Conservation (phyloP, 2,329 filamentous ascomycete genomes). For the Cordyceps fumosorosea region DNA sequence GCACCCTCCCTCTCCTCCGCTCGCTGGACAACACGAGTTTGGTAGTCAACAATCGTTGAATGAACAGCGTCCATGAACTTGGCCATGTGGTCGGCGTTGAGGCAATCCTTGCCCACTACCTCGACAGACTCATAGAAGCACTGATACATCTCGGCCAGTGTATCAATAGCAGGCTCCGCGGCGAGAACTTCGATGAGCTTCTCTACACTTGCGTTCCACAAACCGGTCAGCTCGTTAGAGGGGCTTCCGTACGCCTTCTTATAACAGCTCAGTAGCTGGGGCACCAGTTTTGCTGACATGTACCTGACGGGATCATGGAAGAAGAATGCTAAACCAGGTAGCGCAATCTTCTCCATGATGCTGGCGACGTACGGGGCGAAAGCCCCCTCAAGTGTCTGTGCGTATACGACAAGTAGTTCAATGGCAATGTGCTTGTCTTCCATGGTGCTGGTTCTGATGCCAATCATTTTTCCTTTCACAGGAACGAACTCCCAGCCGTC, state of each 20-base stretch:
- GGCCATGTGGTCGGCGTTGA: conserved; percentile 72
- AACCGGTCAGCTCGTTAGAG: conserved; percentile 69
- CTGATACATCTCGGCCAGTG: conserved; percentile 97
- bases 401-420: conserved; percentile 93
- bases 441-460: conserved; percentile 92
- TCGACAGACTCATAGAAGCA: conserved; percentile 99
- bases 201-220: conserved; percentile 81
- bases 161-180: conserved; percentile 92
- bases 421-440: conserved; percentile 99
- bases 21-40: conserved; percentile 74
- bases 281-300: conserved; percentile 89
- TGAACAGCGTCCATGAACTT: conserved; percentile 82
- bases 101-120: conserved; percentile 78
- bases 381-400: conserved; percentile 84
- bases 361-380: conserved; percentile 89
- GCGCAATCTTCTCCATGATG: conserved; percentile 93
- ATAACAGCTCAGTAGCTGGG: conserved; percentile 86
- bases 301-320: conserved; percentile 97
- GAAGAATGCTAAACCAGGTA: conserved; percentile 93
- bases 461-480: conserved; percentile 95
- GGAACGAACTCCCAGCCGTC: conserved; percentile 97
- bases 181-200: conserved; percentile 91
- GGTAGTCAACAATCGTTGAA: conserved; percentile 87
- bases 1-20: conserved; percentile 69
- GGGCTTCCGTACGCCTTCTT: conserved; percentile 82